Percentiles rank a stretch among this genome's conserved stretches.
phyloP scores from a whole-genome alignment of 177 flowering plant species.

The Vitis hybrid region DNA sequence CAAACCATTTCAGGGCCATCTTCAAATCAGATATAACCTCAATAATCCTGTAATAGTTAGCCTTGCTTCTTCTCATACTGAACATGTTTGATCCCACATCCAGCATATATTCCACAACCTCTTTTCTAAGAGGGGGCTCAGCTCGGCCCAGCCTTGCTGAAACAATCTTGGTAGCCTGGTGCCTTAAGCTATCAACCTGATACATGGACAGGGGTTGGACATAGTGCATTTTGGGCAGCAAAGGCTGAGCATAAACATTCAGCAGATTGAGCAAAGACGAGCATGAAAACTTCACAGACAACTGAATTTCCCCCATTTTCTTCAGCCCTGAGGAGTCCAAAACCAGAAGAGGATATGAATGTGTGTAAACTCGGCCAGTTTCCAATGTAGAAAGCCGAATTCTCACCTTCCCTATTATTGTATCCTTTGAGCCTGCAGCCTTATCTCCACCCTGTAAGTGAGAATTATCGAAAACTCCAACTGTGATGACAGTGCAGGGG shows the following conservation, averaged over 20 bases:
- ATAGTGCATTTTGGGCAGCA: constrained; percentile 4
- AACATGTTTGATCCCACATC: constrained; percentile 6
- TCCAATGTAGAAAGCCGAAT: constrained; percentile 8
- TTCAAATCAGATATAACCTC: neutral
- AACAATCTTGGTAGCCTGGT: constrained; percentile 7
- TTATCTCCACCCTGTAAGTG: neutral
- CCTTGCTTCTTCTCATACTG: constrained; percentile 7
- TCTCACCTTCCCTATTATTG: constrained; percentile 4
- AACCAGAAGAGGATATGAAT: constrained; percentile 3
- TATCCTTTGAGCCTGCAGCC: neutral
- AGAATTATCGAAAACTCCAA: constrained; percentile 15
- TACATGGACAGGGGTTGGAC: constrained; percentile 1
- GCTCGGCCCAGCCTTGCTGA: constrained; percentile 4
- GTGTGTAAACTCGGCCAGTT: constrained; percentile 5
- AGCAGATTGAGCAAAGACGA: neutral
- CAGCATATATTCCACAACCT: constrained; percentile 8
- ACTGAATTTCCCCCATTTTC: constrained; percentile 9
- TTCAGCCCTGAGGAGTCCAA: constrained; percentile 1
- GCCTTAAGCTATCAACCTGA: constrained; percentile 4
- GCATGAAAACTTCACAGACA: constrained; percentile 1
- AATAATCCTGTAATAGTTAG: constrained; percentile 3
- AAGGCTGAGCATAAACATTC: neutral
- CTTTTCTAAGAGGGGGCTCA: constrained; percentile 5
- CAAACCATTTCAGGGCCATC: neutral
- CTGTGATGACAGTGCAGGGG: constrained; percentile 1